phyloP scores from a whole-genome alignment of 1,284 basidiomycete genomes.

The Pascua guehoae region DNA sequence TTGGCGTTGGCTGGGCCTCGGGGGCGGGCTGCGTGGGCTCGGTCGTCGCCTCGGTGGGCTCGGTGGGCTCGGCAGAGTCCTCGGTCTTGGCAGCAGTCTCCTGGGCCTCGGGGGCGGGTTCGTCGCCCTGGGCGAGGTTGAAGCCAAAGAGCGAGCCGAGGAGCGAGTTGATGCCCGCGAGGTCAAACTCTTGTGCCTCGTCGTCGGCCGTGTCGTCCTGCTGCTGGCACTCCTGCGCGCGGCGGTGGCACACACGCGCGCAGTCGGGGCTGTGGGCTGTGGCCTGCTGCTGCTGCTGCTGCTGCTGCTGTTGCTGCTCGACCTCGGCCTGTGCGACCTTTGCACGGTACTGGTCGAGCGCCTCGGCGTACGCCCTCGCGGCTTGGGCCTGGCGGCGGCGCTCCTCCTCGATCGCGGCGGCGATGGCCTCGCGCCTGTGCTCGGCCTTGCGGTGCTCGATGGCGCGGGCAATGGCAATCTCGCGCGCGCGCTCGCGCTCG shows the following conservation, averaged over 20 bases:
- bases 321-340: slow-evolving; percentile 6
- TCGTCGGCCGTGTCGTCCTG: slow-evolving; percentile 1
- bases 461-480: slow-evolving; percentile 10
- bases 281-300: slow-evolving; percentile 5
- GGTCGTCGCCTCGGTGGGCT: slow-evolving; percentile 8
- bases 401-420: slow-evolving; percentile 9
- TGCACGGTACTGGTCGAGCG: slow-evolving; percentile 3
- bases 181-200: slow-evolving; percentile 12
- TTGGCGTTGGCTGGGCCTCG: not conserved
- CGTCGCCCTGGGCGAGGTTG: slow-evolving; percentile 22
- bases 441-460: slow-evolving; percentile 11
- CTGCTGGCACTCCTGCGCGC: not conserved
- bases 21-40: slow-evolving; percentile 12
- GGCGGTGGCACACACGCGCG: no score
- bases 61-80: not conserved
- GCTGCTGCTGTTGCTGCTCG: slow-evolving; percentile 8
- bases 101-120: not conserved
- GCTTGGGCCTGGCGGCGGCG: slow-evolving; percentile 18
- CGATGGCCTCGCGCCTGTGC: slow-evolving; percentile 10
- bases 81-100: not conserved
- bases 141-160: slow-evolving; percentile 39
- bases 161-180: slow-evolving; percentile 32
- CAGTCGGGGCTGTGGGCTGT: not conserved
- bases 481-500: slow-evolving; percentile 19
- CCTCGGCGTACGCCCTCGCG: slow-evolving; percentile 17